Base-by-base conservation (phyloP, 2,329 filamentous ascomycete genomes). In the Amylocarpus encephaloides region DNA sequence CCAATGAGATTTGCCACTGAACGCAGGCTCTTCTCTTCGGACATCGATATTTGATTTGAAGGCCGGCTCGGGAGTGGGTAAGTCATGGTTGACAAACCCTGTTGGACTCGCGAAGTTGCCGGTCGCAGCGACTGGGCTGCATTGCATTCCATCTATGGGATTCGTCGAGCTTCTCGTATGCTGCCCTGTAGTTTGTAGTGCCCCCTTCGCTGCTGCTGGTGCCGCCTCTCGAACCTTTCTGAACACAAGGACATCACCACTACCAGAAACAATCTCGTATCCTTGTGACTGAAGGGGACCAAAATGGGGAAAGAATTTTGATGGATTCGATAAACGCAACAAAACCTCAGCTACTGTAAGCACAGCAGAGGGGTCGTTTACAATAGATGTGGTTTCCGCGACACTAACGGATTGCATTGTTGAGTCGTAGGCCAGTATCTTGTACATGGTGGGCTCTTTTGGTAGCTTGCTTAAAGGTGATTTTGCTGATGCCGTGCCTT, bases 231-330 rank as follows among this genome's bases (percentile, higher is more conserved):
- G 70, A 3, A 79, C 73, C 65, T 85, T 83, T 55, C 80, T 80
- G 61, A 87, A 85, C 3, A 88, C 75, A 22, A 88, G 71, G 4
- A 86, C 71, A 55, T 87, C 76, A 5, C 76, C 76, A 43, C 73
- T 73, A 1, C 82, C 83, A 2, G 82, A 80, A 1, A 83, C 75
- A 35, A 86, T 80, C 58, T 86, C 82, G 54, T 81, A 88, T 0
- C 83, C 84, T 49, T 83, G 72, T 0, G 71, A 69, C 52, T 82
- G 74, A 1, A 86, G 71, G 1, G 73, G 66, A 3, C 71, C 70
- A 50, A 88, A 81, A 57, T 86, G 74, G 3, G 82, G 75, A 11
- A 86, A 73, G 66, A 87, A 88, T 56, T 80, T 79, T 44, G 76
- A 73, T 0, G 83, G 82, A 53, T 83, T 77, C 0, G 79, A 77